Evolutionary conservation across 169 alveolate genomes (phyloP), one percentile per base, ranked within the genome.

Genomic region (Perkinsus olseni): DNA sequence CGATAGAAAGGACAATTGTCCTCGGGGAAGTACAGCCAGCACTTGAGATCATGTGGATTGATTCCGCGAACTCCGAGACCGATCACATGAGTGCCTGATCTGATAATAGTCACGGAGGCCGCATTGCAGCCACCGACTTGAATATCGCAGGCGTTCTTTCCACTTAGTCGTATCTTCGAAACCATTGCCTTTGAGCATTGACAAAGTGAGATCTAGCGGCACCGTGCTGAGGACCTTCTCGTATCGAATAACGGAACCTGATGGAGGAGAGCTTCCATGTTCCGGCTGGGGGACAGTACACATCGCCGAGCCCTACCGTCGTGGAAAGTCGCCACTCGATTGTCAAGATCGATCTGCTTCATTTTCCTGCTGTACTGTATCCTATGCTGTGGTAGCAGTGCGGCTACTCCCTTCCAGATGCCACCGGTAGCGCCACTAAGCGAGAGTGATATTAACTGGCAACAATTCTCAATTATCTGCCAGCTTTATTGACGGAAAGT

Each of bases 1-100:
- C 93, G 90, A 38, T 92, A 92, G 37, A 92, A 92, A 36, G 93
- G 93, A 31, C 50, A 38, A 82, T 92, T 39, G 28, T 45, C 93
- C 37, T 92, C 93, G 36, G 93, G 93, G 91, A 48, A 92, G 50
- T 92, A 92, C 74, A 92, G 36, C 93, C 93, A 92, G 13, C 74
- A 38, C 50, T 92, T 92, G 24, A 28, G 0, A 31, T 92, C 74
- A 38, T 38, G 93, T 0, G 62, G 93, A 20, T 39, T 13, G 39
- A 13, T 28, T 34, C 93, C 93, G 31, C 74, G 62, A n/a, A 92
- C 3, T 0, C 93, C 93, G 91, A 92, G 10, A 3, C 93, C 93
- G 48, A 92, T 45, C 34, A 92, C 91, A 45, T 92, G 93, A 0
- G 93, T 48, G 62, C 62, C 62, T 45, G 62, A 45, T n/a, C n/a